Evolutionary conservation across 148 eudicot species (phyloP).

Genomic region (Camellia lanceoleosa): DNA sequence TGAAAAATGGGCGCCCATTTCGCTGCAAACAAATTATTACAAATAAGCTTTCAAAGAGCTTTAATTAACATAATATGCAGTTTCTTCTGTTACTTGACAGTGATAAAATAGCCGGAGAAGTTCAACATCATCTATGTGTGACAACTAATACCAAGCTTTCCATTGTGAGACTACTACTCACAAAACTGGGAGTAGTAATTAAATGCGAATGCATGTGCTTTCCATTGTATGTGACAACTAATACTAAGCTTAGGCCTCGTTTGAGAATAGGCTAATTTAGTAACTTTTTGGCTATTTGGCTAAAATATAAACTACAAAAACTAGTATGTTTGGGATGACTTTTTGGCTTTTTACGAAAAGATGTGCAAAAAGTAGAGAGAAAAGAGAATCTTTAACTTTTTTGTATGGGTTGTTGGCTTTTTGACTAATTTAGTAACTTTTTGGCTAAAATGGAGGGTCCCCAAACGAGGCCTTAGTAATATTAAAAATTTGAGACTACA

Average conservation of each 20-base stretch:
- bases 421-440: too few species aligned
- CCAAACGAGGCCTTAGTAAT: too few species aligned
- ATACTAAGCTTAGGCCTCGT: background rate
- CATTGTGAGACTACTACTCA: background rate
- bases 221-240: background rate
- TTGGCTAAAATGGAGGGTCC: too few species aligned
- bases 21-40: constrained; percentile 51
- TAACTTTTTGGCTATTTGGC: too few species aligned
- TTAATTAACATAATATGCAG: background rate
- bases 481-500: background rate
- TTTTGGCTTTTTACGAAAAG: too few species aligned
- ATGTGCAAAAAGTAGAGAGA: too few species aligned
- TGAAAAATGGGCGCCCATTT: constrained; percentile 99
- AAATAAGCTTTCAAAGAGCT: constrained; percentile 12
- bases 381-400: too few species aligned
- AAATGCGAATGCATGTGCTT: background rate
- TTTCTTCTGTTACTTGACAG: background rate
- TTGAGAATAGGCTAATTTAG: too few species aligned
- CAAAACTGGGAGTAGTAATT: constrained; percentile 5
- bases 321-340: too few species aligned
- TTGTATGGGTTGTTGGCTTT: too few species aligned
- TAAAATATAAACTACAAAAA: too few species aligned
- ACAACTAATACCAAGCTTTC: too few species aligned
- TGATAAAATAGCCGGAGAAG: background rate
- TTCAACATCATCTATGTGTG: background rate